phyloP scores from a whole-genome alignment of 495 filamentous ascomycete genomes.

The Bryoglossum gracile region DNA sequence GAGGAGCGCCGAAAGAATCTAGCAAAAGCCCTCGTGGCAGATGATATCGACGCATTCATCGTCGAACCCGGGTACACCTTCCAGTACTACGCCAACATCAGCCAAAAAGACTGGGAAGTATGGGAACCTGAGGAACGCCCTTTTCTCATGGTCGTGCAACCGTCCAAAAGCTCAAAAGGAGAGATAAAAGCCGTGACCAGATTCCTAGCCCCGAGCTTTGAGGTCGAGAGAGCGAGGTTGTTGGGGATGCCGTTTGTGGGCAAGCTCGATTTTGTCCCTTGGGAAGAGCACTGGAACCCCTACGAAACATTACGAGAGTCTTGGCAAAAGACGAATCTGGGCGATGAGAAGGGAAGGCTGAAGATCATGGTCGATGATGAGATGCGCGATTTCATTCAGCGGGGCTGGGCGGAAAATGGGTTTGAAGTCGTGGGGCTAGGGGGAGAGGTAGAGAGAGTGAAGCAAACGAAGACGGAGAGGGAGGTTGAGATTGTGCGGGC shows the following conservation, averaged over 20 bases:
- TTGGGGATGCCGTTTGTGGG: constrained; percentile 43
- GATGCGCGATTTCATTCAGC: constrained; percentile 48
- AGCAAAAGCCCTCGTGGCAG: constrained; percentile 38
- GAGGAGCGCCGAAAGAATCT: constrained; percentile 38
- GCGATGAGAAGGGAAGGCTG: constrained; percentile 17
- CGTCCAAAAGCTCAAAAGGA: constrained; percentile 26
- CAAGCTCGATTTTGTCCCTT: constrained; percentile 38
- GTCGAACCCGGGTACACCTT: constrained; percentile 52
- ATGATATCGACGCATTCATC: constrained; percentile 41
- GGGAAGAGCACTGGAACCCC: constrained; percentile 53
- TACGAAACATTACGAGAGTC: constrained; percentile 39
- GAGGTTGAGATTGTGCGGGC: constrained; percentile 46
- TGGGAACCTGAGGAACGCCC: constrained; percentile 55
- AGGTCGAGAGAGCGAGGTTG: constrained; percentile 44
- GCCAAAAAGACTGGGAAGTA: constrained; percentile 48
- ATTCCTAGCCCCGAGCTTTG: constrained; percentile 46
- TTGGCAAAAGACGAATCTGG: constrained; percentile 9
- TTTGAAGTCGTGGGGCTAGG: constrained; percentile 41
- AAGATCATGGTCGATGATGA: constrained; percentile 51
- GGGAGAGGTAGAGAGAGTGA: constrained; percentile 41
- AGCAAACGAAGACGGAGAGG: constrained; percentile 41
- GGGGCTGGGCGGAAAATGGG: constrained; percentile 38
- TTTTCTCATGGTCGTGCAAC: constrained; percentile 47
- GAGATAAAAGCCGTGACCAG: constrained; percentile 38
- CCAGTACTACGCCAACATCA: constrained; percentile 49